A percentile compares a stretch with the other conserved stretches of the same genome.
These are phyloP conservation scores for Aurantiochytrium sp. DNA, from an alignment of 108 stramenopile genomes.

Conservation along the genomic window DNA sequence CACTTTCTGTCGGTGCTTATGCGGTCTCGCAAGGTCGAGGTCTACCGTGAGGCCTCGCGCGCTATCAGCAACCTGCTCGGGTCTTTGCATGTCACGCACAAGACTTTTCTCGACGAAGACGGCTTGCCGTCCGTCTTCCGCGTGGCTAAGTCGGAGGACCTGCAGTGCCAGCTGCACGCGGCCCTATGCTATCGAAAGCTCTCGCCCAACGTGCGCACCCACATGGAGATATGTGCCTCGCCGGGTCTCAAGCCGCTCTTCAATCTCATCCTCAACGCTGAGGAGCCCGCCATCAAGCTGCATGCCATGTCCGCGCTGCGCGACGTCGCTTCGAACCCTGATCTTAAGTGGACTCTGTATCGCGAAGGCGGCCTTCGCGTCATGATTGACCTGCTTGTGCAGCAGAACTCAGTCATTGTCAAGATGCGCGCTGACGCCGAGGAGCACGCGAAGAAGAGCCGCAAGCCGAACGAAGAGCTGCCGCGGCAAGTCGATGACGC, in stretches of 20 bases:
- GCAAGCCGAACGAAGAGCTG: not conserved
- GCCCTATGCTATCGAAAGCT: constrained; percentile 68
- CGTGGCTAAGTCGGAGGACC: constrained; percentile 53
- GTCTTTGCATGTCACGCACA: constrained; percentile 41
- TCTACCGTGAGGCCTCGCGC: constrained; percentile 65
- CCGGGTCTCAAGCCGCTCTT: constrained; percentile 53
- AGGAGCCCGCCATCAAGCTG: constrained; percentile 52
- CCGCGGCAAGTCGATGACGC: not conserved
- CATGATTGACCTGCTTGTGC: constrained; percentile 39
- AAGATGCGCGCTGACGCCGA: not conserved
- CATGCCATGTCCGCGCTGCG: constrained; percentile 70
- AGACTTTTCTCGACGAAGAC: constrained; percentile 55
- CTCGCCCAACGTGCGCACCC: constrained; percentile 52
- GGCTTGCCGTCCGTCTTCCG: constrained; percentile 57
- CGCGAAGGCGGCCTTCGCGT: constrained; percentile 57
- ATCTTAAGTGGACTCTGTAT: constrained; percentile 63
- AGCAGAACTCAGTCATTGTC: not conserved
- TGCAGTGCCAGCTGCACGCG: constrained; percentile 10
- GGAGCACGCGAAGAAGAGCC: not conserved
- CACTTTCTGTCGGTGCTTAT: constrained; percentile 58
- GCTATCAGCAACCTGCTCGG: constrained; percentile 58
- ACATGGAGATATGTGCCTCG: constrained; percentile 28
- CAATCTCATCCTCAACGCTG: constrained; percentile 39
- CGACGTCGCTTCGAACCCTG: constrained; percentile 65
- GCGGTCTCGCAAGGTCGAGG: constrained; percentile 53